Conservation (phyloP, 176 grass and related monocot genomes). For the Canna indica region DNA sequence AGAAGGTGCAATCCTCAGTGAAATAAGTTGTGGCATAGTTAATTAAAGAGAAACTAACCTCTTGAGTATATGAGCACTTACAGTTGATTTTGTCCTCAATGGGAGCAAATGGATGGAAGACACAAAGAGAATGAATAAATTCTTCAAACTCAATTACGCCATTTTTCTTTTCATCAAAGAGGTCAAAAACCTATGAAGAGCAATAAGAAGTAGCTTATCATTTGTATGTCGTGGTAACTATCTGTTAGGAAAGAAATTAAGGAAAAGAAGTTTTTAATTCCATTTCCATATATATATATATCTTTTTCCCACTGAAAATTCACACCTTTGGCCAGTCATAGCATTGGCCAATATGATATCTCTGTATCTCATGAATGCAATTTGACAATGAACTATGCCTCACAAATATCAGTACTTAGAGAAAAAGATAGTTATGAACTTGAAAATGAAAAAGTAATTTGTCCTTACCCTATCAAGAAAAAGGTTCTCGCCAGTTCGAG, state of each 20-base stretch:
- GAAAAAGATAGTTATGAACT: background rate
- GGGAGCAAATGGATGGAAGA: slow-evolving; percentile 72
- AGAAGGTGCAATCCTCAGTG: background rate
- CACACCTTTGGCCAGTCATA: background rate
- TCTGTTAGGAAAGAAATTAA: background rate
- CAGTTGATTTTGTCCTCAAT: slow-evolving; percentile 41
- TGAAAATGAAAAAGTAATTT: background rate
- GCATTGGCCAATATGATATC: background rate
- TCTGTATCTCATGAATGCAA: too few relatives aligned
- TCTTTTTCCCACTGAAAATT: too few relatives aligned
- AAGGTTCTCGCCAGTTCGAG: background rate
- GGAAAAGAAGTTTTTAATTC: slow-evolving; percentile 23
- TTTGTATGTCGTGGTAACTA: background rate
- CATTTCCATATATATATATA: too few relatives aligned
- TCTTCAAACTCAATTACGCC: slow-evolving; percentile 86
- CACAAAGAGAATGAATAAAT: slow-evolving; percentile 67
- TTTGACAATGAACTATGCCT: too few relatives aligned
- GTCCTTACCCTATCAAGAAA: background rate
- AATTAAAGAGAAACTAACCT: slow-evolving; percentile 1
- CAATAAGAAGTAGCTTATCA: background rate
- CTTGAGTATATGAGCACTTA: slow-evolving; percentile 18
- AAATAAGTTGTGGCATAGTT: background rate
- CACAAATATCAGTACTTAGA: background rate
- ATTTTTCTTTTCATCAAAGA: slow-evolving; percentile 89
- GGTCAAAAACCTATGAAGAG: slow-evolving; percentile 43